phyloP scores from a whole-genome alignment of 306 rosid species.

The Fragaria vesca region DNA sequence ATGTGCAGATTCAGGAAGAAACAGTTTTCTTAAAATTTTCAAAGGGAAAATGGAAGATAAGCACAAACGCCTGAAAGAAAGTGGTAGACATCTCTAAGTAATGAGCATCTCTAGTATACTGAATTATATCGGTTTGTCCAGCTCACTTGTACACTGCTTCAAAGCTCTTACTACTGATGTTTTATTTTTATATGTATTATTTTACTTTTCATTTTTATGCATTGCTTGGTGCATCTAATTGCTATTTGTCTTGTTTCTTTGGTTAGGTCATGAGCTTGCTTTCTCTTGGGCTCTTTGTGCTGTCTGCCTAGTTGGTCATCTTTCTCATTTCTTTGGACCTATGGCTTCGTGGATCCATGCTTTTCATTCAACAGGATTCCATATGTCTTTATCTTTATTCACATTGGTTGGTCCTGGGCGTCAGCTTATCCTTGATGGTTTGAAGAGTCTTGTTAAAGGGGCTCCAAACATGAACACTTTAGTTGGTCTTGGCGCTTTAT shows the following conservation, averaged over 20 bases:
- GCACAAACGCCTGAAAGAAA: constrained; percentile 66
- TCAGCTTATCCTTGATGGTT: constrained; percentile 81
- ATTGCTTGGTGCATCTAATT: neutral
- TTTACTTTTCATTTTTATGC: neutral
- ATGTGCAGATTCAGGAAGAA: constrained; percentile 73
- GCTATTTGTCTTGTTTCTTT: constrained; percentile 27
- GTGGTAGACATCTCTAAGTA: constrained; percentile 52
- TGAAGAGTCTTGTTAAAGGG: constrained; percentile 75
- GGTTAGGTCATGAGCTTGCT: constrained; percentile 78
- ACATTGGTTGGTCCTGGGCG: constrained; percentile 97
- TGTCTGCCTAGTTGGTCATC: constrained; percentile 88
- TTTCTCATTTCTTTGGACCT: constrained; percentile 85
- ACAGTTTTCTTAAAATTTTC: constrained; percentile 73
- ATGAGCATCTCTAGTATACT: constrained; percentile 30
- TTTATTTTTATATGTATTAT: neutral
- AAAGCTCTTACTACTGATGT: constrained; percentile 17
- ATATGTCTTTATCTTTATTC: constrained; percentile 76
- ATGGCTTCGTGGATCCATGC: constrained; percentile 82
- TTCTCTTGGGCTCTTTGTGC: constrained; percentile 97
- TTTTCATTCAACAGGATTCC: constrained; percentile 83
- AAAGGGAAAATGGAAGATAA: constrained; percentile 89
- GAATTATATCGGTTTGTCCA: constrained; percentile 19
- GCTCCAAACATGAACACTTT: constrained; percentile 95
- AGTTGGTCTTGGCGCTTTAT: constrained; percentile 96
- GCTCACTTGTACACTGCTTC: constrained; percentile 6